Base-by-base conservation (phyloP, 305 asterid species). In the Fraxinus floribunda region DNA sequence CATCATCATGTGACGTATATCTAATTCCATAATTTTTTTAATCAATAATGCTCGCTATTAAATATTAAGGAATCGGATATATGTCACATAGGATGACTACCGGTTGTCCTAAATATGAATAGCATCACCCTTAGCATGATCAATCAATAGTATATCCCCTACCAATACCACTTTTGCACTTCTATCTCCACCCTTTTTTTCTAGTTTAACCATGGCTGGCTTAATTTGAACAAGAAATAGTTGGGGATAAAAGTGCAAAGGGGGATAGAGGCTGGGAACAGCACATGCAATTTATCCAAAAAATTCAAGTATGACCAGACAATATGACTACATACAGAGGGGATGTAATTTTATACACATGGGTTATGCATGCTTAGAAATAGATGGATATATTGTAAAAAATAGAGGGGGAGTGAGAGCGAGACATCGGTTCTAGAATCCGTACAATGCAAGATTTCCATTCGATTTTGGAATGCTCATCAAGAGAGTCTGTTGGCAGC, bases 371-470 rank as follows among this genome's bases (percentile, higher is more conserved):
- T 57, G 24, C 66, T n/a, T 57, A 16, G 66, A 57, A n/a, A 55
- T 20, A 7, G 30, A 60, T 62, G 11, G 15, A 60, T 20, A 20
- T 60, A 22, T 22, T 20, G 13, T 60, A 30, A 62, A 62, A 62
- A 62, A 62, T 62, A 62, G 55, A 46, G 78, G 78, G 9, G 71
- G 44, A 74, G 32, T 35, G 29, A 80, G 78, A 70, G 16, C 24
- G 41, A 29, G 81, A 74, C 79, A 75, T 62, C 6, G 15, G 71
- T 3, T 62, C 71, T 62, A 32, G 32, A 62, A 62, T 62, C 32
- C 94, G 70, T 93, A 95, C 99, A 79, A 94, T 91, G 90, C 92
- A 73, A 24, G 99, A 96, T 85, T 92, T 96, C 99, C 99, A 96
- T 89, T 88, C 98, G 16, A 83, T 85, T 84, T 86, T 92, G 81